These are phyloP conservation scores for Rosa lucieae DNA, from an alignment of 306 rosid species.

Conservation along the genomic window DNA sequence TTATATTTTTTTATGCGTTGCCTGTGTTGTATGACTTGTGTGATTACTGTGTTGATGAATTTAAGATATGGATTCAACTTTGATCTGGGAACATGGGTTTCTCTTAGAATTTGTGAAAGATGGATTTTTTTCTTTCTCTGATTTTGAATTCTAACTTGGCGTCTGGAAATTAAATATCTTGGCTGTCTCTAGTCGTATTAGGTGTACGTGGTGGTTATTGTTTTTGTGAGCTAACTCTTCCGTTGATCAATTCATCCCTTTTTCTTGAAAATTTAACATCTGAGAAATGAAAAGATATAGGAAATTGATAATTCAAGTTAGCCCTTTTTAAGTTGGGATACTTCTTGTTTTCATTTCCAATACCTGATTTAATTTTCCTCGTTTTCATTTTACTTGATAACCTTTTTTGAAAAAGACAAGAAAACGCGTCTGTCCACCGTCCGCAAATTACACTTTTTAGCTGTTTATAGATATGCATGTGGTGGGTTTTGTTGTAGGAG, in stretches of 20 bases:
- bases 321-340: background rate
- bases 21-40: background rate
- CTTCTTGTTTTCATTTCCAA: background rate
- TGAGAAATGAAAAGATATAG: slow-evolving; percentile 12
- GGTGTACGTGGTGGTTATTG: background rate
- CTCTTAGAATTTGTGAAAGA: slow-evolving; percentile 15
- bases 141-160: slow-evolving; percentile 28
- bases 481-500: background rate
- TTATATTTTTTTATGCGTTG: background rate
- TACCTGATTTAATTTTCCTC: background rate
- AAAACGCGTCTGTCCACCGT: background rate
- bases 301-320: background rate
- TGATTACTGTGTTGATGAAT: background rate
- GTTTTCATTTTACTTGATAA: background rate
- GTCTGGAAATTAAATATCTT: slow-evolving; percentile 13
- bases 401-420: background rate
- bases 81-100: slow-evolving; percentile 10
- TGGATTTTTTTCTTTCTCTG: background rate
- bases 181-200: slow-evolving; percentile 9
- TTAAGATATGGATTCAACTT: background rate
- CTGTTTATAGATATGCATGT: background rate
- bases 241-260: background rate
- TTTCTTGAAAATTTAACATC: background rate
- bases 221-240: background rate
- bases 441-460: background rate